Conservation (phyloP, 257 asterid genomes). For the Solanum chmielewskii region DNA sequence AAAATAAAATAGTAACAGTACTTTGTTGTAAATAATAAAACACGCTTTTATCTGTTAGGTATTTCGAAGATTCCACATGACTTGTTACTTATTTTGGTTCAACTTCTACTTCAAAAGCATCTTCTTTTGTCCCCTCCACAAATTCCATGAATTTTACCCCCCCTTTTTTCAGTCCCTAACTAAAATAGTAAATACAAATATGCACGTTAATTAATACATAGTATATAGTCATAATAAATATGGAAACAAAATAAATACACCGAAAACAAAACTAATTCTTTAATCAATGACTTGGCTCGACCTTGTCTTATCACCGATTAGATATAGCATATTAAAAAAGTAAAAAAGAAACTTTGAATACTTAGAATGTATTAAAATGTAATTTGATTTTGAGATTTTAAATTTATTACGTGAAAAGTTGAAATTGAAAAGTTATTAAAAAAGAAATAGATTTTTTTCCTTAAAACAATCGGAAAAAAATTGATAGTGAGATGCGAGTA, state of each 20-base stretch:
- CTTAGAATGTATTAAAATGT: not conserved
- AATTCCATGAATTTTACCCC: not conserved
- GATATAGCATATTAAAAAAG: not conserved
- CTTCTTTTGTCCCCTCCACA: not conserved
- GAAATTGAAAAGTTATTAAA: not conserved
- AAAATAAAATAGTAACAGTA: not conserved
- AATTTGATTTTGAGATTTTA: not conserved
- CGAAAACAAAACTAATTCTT: not conserved
- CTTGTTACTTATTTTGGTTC: not conserved
- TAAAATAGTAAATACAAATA: not conserved
- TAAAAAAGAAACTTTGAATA: not conserved
- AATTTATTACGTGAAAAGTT: not conserved
- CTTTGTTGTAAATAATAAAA: not conserved
- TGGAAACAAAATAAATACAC: not conserved
- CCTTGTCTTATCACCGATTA: not conserved
- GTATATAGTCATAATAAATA: not conserved
- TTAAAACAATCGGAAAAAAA: too few relatives aligned
- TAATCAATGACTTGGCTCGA: not conserved
- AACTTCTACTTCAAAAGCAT: not conserved
- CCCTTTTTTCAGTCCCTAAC: not conserved
- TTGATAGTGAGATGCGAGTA: not conserved
- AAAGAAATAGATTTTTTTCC: not conserved
- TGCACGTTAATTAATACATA: not conserved
- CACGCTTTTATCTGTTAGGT: not conserved
- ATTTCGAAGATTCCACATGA: not conserved